Evolutionary conservation across 176 grass and related monocot genomes (phyloP), one percentile per base, ranked within the genome.

Genomic region (bread wheat (Triticum aestivum)): DNA sequence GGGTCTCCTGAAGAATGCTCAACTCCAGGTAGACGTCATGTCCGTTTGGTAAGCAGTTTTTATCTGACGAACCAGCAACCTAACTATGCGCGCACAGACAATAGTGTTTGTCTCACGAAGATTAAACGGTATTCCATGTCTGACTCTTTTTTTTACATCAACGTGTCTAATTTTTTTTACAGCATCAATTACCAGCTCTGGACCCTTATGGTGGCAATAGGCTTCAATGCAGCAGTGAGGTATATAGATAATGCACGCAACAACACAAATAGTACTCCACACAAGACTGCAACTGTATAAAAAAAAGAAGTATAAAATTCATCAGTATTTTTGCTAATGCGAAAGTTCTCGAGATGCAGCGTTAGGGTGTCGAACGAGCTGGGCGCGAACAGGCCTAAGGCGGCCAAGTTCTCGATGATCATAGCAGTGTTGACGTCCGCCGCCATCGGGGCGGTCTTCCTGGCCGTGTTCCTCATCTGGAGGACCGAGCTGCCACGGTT

Each of bases 361-460:
- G 97, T 99, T 44, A 83, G 94, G 66, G 97, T 99, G 72, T 95
- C 97, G 2, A 99, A 99, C 80, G 97, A 99, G 85, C 90, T 99
- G 0, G 97, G 97, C 26, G 97, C 92, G 13, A 95, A 95, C 62
- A 79, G 47, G 11, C 90, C 97, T 0, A 92, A 88, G 82, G 89
- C 89, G 51, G 97, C 97, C 17, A 96, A 91, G 72, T 96, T 96
- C 80, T 75, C 97, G 3, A 91, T 99, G 79, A 23, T 85, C 44
- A 47, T 96, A n/a, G 86, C 89, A 12, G 92, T 96, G 4, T 82
- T 34, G 47, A 99, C 94, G 15, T 99, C 97, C 9, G 77, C 86
- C 21, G 73, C 87, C 44, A 69, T 96, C 21, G 94, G 97, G 6
- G 13, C 61, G 15, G 44, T 94, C 41, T 92, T 99, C 61, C 74